Base-by-base conservation (phyloP, 2,329 filamentous ascomycete genomes). In the Microsporum ferrugineum region DNA sequence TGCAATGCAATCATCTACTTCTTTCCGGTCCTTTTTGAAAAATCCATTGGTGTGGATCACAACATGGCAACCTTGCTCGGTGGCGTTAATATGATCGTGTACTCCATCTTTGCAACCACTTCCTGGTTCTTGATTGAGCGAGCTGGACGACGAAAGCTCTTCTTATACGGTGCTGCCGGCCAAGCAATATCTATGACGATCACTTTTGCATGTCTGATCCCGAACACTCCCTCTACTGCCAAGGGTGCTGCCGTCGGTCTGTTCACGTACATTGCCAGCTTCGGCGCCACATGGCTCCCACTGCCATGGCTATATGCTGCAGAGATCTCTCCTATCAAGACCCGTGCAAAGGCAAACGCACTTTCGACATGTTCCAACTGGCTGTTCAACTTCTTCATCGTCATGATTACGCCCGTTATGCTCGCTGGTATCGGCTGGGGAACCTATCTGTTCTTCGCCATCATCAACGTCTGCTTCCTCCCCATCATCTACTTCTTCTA, bases 241-340 rank as follows among this genome's bases (percentile, higher is more conserved):
- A 74, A 75, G 66, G 73, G 74, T 51, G 73, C 73, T 3, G 72
- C 80, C 7, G 84, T 86, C 2, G 85, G 84, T 61, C 73, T 88
- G 10, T 88, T 88, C 73, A 79, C 84, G 2, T 88, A 87, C 72
- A 88, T 88, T 67, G 83, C 84, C 3, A 84, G 84, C 60, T 88
- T 87, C 64, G 85, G 84, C 38, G 84, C 84, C 0, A 84, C 82
- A 0, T 86, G 83, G 79, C 70, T 86, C 5, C 83, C 84, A 14
- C 77, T 66, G 29, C 62, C 66, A 17, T 67, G 65, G 65, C 57
- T 67, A 3, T 67, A 67, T 47, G 58, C 60, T 33, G 61, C 66
- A 3, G 66, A 67, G 47, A 60, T 66, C 49, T 65, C 63, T 36
- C 62, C 65, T 12, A 56, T 66, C 31, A 59, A 58, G 17, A 64